These are phyloP conservation scores for Amaranthus palmeri DNA, from an alignment of 148 eudicot species.

Conservation along the genomic window DNA sequence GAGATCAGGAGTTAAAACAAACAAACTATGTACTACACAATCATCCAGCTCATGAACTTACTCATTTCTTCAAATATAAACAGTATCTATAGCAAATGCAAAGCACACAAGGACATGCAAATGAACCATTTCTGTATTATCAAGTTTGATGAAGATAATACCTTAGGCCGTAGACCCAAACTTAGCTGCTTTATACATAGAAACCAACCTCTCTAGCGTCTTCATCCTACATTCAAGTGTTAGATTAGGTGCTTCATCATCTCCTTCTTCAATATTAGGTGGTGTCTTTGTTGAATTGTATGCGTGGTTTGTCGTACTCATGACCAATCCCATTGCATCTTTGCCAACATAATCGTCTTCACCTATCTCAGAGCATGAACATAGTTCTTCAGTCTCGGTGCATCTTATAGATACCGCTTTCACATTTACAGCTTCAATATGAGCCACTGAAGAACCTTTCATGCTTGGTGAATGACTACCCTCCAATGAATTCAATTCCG, in stretches of 20 bases:
- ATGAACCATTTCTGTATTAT: not conserved
- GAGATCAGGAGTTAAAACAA: too few relatives aligned
- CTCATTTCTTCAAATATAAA: too few relatives aligned
- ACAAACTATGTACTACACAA: too few relatives aligned
- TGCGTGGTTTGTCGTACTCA: not conserved
- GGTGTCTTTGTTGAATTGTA: not conserved
- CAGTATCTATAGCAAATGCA: too few relatives aligned
- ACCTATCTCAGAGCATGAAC: not conserved
- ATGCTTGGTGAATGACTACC: not conserved
- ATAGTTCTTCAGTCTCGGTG: not conserved
- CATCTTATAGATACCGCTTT: not conserved
- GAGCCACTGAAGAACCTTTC: not conserved
- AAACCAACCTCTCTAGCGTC: not conserved
- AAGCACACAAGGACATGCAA: not conserved
- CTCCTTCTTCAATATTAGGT: not conserved
- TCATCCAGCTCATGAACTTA: too few relatives aligned
- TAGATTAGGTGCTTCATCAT: not conserved
- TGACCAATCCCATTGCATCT: not conserved
- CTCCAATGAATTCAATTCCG: too few relatives aligned
- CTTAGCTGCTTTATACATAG: slow-evolving; percentile 3
- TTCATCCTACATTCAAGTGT: slow-evolving; percentile 13
- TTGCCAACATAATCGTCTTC: not conserved
- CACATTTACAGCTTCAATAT: not conserved
- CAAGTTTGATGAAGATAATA: not conserved
- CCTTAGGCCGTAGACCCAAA: not conserved